phyloP scores from a whole-genome alignment of 2,329 filamentous ascomycete species.

The Pyricularia grisea region DNA sequence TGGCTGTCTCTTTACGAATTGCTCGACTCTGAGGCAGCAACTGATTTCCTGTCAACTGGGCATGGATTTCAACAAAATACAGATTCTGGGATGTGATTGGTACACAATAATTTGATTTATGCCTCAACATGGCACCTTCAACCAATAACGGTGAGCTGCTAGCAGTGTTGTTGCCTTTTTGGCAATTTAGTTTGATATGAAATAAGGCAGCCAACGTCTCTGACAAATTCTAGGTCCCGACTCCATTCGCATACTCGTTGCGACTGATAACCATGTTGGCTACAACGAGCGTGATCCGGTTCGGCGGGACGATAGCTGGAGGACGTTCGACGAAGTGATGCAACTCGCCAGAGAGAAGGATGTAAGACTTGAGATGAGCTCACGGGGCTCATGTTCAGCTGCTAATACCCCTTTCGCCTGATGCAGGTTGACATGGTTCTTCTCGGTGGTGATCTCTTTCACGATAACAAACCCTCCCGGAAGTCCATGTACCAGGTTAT shows the following conservation, averaged over 20 bases:
- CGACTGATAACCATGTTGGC: constrained; percentile 96
- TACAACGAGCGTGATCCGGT: constrained; percentile 89
- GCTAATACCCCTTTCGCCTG: neutral
- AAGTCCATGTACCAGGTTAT: constrained; percentile 98
- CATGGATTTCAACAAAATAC: neutral
- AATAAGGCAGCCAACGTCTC: neutral
- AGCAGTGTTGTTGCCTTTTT: neutral
- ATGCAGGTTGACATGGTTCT: constrained; percentile 88
- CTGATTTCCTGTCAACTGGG: neutral
- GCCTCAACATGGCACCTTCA: neutral
- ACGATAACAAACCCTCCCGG: constrained; percentile 94
- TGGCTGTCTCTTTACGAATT: neutral
- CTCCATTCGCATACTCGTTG: constrained; percentile 87
- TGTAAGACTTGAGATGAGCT: constrained; percentile 29
- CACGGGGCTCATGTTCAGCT: neutral
- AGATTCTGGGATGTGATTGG: neutral
- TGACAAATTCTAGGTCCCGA: constrained; percentile 44
- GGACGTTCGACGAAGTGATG: constrained; percentile 92
- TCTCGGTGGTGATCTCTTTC: constrained; percentile 89
- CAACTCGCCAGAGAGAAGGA: constrained; percentile 75
- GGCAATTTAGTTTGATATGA: neutral
- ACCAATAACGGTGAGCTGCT: neutral
- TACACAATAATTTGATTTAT: neutral
- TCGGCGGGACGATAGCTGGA: constrained; percentile 96
- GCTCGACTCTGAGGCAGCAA: neutral